A percentile compares a stretch with the other conserved stretches of the same genome.
phyloP scores from a whole-genome alignment of 768 basidiomycete species.

The Gyrodon lividus region DNA sequence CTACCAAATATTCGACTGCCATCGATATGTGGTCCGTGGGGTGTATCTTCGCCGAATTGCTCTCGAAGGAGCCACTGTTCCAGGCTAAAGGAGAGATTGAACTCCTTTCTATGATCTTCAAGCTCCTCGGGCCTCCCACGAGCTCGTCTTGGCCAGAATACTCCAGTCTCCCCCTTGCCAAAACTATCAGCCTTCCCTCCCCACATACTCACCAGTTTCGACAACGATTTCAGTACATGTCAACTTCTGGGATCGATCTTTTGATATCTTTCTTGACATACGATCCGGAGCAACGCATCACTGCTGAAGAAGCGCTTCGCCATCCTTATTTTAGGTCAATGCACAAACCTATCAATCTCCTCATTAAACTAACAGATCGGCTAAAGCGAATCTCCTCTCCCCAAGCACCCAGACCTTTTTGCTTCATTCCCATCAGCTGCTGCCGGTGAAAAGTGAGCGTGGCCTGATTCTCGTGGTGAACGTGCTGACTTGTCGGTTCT shows the following conservation, averaged over 20 bases:
- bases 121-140: slow-evolving; percentile 91
- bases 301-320: slow-evolving; percentile 84
- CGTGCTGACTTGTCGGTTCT: slow-evolving; percentile 12
- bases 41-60: slow-evolving; percentile 95
- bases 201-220: slow-evolving; percentile 76
- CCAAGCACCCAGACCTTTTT: slow-evolving; percentile 96
- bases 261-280: slow-evolving; percentile 81
- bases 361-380: slow-evolving; percentile 2
- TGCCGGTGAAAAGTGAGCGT: slow-evolving; percentile 87
- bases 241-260: slow-evolving; percentile 81
- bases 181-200: slow-evolving; percentile 72
- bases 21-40: slow-evolving; percentile 99
- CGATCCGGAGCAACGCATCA: slow-evolving; percentile 83
- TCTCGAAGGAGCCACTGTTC: slow-evolving; percentile 94
- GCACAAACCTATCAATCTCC: neutral
- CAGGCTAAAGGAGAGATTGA: slow-evolving; percentile 96
- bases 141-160: slow-evolving; percentile 86
- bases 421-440: slow-evolving; percentile 94
- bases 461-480: neutral
- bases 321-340: slow-evolving; percentile 89
- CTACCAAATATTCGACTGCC: slow-evolving; percentile 90
- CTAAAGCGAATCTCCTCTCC: slow-evolving; percentile 84
- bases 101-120: slow-evolving; percentile 91
- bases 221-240: slow-evolving; percentile 83
- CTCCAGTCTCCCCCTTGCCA: slow-evolving; percentile 72